Evolutionary conservation across 768 basidiomycete genomes (phyloP).

Genomic region (Suillus subalutaceus): DNA sequence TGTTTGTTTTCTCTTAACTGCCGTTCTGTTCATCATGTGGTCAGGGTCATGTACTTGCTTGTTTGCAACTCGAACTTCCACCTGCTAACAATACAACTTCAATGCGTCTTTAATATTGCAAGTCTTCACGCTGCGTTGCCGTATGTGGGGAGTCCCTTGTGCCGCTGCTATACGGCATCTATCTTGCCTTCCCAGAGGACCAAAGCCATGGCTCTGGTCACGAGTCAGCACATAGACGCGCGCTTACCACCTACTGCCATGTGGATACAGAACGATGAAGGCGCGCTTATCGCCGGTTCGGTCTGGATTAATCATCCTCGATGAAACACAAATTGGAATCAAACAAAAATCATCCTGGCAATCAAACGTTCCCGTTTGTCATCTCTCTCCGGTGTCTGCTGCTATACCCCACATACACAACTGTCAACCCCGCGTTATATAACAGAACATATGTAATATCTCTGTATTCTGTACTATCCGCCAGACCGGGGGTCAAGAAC

Average conservation of each 20-base stretch:
- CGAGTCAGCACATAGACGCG: not conserved
- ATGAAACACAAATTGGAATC: no score
- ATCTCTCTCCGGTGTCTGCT: no score
- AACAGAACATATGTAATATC: not conserved
- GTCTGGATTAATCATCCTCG: not conserved
- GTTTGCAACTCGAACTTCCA: not conserved
- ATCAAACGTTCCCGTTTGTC: not conserved
- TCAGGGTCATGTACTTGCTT: not conserved
- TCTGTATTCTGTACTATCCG: not conserved
- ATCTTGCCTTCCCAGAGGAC: not conserved
- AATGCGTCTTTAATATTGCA: not conserved
- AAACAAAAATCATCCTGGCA: not conserved
- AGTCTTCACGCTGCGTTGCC: not conserved
- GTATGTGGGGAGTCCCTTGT: not conserved
- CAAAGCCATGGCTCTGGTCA: no score
- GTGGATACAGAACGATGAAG: not conserved
- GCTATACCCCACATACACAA: not conserved
- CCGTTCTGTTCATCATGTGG: not conserved
- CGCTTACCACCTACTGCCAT: not conserved
- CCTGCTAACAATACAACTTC: not conserved
- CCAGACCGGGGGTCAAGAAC: not conserved
- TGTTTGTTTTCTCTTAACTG: not conserved
- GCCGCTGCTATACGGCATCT: not conserved
- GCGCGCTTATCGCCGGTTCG: not conserved
- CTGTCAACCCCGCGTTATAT: not conserved